These are phyloP conservation scores for Calocybe gangraenosa DNA, from an alignment of 768 basidiomycete species.

Conservation along the genomic window DNA sequence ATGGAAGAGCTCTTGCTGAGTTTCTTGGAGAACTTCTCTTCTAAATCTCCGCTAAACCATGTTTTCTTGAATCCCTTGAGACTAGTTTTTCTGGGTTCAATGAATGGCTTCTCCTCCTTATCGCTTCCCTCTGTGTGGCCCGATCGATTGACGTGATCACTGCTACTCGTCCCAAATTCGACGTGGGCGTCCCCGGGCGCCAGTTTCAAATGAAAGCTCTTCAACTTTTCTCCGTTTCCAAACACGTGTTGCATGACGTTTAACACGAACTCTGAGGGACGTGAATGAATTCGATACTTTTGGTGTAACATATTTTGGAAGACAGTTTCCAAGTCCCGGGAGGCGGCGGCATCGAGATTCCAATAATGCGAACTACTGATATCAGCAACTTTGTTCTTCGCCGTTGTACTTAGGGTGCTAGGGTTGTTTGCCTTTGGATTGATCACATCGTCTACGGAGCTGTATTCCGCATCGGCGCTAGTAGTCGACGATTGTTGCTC, in stretches of 20 bases:
- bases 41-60: slow-evolving; percentile 34
- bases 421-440: background rate
- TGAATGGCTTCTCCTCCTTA: slow-evolving; percentile 16
- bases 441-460: background rate
- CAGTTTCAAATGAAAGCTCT: slow-evolving; percentile 51
- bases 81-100: slow-evolving; percentile 26
- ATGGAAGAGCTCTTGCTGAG: slow-evolving; percentile 8
- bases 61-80: slow-evolving; percentile 19
- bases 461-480: background rate
- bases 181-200: slow-evolving; percentile 34
- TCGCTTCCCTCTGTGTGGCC: slow-evolving; percentile 12
- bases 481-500: slow-evolving; percentile 9
- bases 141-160: background rate
- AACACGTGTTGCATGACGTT: slow-evolving; percentile 45
- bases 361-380: slow-evolving; percentile 28
- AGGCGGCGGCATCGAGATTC: slow-evolving; percentile 33
- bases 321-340: slow-evolving; percentile 48
- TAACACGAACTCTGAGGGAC: slow-evolving; percentile 47
- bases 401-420: slow-evolving; percentile 7
- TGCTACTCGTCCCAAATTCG: background rate
- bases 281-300: slow-evolving; percentile 49
- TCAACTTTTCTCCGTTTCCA: slow-evolving; percentile 42
- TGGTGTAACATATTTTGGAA: slow-evolving; percentile 56
- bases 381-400: slow-evolving; percentile 5
- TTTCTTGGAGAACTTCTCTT: slow-evolving; percentile 24